A percentile compares a stretch with the other conserved stretches of the same genome.
Conservation (phyloP, 2,329 filamentous ascomycete genomes). For the Colletotrichum sp. region DNA sequence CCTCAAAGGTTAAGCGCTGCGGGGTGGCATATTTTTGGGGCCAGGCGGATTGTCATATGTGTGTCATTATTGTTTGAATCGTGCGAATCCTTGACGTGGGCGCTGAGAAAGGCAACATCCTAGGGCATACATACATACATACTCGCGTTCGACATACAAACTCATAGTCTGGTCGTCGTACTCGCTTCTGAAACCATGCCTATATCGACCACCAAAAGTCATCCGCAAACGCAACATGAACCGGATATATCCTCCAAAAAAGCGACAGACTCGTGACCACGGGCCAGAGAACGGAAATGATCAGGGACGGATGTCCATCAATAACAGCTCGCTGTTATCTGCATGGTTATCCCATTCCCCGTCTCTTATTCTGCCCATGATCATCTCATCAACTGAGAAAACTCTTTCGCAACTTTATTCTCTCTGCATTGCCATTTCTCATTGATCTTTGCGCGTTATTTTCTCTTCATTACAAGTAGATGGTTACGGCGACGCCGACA, state of each 20-base stretch:
- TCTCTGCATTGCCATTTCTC: background rate
- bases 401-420: background rate
- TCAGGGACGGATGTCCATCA: background rate
- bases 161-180: background rate
- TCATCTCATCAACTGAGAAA: background rate
- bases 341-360: background rate
- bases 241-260: background rate
- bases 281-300: background rate
- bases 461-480: background rate
- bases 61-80: slow-evolving; percentile 18
- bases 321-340: background rate
- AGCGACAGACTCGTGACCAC: background rate
- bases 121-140: background rate
- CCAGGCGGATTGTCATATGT: background rate
- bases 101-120: background rate
- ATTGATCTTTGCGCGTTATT: background rate
- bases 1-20: background rate
- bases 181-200: background rate
- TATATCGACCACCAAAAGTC: background rate
- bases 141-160: background rate
- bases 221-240: background rate
- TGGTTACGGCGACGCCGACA: background rate
- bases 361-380: background rate
- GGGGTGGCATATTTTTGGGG: background rate
- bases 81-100: background rate